Evolutionary conservation across 768 basidiomycete species (phyloP).

Genomic region (Psilocybe cubensis): DNA sequence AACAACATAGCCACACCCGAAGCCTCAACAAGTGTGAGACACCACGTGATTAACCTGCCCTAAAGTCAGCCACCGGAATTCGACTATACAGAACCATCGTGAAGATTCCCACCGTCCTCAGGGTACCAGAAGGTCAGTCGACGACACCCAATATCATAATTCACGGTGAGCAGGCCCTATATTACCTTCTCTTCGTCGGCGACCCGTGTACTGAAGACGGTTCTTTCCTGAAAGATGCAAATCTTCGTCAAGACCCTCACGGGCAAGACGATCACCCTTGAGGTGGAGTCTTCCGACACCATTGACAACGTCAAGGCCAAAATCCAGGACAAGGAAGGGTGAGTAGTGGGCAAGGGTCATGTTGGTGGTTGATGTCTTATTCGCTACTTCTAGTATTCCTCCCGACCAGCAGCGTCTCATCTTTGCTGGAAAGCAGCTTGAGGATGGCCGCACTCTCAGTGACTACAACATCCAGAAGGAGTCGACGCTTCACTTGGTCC

Average conservation of each 20-base stretch:
- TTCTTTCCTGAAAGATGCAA: slow-evolving; percentile 42
- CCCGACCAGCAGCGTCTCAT: slow-evolving; percentile 96
- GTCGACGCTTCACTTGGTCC: slow-evolving; percentile 96
- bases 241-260: slow-evolving; percentile 82
- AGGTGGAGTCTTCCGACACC: slow-evolving; percentile 96
- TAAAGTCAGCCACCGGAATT: slow-evolving; percentile 42
- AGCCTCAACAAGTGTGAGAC: slow-evolving; percentile 5
- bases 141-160: slow-evolving; percentile 25
- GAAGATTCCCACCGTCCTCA: slow-evolving; percentile 30
- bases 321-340: slow-evolving; percentile 65
- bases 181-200: slow-evolving; percentile 18
- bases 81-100: slow-evolving; percentile 30
- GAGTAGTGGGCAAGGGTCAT: slow-evolving; percentile 16
- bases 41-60: slow-evolving; percentile 36
- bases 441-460: slow-evolving; percentile 94
- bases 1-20: not conserved
- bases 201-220: slow-evolving; percentile 8
- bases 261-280: slow-evolving; percentile 97
- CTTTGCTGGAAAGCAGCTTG: slow-evolving; percentile 98
- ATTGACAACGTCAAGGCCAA: slow-evolving; percentile 94
- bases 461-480: slow-evolving; percentile 99
- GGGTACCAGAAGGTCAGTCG: slow-evolving; percentile 14
- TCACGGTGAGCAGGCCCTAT: slow-evolving; percentile 33
- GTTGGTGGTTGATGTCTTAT: slow-evolving; percentile 2
- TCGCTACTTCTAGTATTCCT: slow-evolving; percentile 62